A percentile compares a stretch with the other conserved stretches of the same genome.
These are phyloP conservation scores for Fusarium mexicanum DNA, from an alignment of 2,329 filamentous ascomycete species.

Conservation along the genomic window DNA sequence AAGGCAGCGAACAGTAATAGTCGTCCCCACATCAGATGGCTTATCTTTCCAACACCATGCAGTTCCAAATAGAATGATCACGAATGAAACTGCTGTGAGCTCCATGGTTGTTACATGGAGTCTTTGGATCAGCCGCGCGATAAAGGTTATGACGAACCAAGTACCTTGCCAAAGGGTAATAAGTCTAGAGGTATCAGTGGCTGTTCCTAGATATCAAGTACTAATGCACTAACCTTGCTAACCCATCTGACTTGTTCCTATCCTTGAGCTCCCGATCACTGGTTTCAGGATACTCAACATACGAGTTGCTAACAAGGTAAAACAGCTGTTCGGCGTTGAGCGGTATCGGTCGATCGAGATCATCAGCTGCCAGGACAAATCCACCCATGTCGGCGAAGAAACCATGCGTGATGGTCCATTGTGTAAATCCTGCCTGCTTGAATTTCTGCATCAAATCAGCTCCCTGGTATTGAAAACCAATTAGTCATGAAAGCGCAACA, in stretches of 20 bases:
- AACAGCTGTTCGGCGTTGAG: slow-evolving; percentile 25
- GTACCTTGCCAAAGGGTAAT: slow-evolving; percentile 12
- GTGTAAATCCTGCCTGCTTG: neutral
- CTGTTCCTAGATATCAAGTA: no score
- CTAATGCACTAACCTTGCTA: neutral
- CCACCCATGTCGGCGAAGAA: slow-evolving; percentile 29
- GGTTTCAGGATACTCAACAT: neutral
- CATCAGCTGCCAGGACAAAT: neutral
- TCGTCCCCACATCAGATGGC: slow-evolving; percentile 8
- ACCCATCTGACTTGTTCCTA: slow-evolving; percentile 14
- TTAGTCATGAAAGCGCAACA: neutral
- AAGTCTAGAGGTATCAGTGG: neutral
- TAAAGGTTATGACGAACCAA: slow-evolving; percentile 13
- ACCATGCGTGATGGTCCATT: slow-evolving; percentile 14
- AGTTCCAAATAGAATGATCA: slow-evolving; percentile 13
- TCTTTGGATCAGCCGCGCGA: neutral
- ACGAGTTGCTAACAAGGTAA: neutral
- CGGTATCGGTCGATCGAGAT: neutral
- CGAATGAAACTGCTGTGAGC: slow-evolving; percentile 12
- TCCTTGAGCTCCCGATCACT: neutral
- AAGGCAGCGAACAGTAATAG: neutral
- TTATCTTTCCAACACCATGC: slow-evolving; percentile 28
- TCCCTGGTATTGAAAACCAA: accelerated
- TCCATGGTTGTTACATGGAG: slow-evolving; percentile 20
- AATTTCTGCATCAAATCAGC: neutral